Percentiles rank a stretch among this genome's conserved stretches.
Conservation (phyloP, 164 flowering plant genomes). For the Piper betle region DNA sequence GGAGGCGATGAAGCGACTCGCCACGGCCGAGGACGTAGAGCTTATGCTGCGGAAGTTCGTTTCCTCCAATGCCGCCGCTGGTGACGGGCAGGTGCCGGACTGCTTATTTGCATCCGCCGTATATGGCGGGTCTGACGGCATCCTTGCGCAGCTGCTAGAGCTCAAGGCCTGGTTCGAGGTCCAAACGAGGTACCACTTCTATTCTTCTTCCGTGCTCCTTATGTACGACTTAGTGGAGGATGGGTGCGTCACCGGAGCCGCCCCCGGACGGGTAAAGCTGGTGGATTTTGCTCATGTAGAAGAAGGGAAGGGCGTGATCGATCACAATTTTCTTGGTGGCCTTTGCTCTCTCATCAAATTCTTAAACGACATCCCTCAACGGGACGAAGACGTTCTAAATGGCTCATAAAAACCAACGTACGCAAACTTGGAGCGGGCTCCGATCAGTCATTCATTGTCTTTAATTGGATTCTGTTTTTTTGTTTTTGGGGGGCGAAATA, state of each 20-base stretch:
- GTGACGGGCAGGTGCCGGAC: too few relatives aligned
- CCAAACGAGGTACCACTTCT: too few relatives aligned
- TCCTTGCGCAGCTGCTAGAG: too few relatives aligned
- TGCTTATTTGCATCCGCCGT: too few relatives aligned
- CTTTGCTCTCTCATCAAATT: conserved; percentile 85
- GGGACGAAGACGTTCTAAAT: conserved; percentile 10
- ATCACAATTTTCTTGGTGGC: conserved; percentile 91
- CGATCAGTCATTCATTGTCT: too few relatives aligned
- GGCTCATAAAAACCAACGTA: background rate
- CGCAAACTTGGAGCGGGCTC: too few relatives aligned
- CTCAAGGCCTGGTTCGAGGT: too few relatives aligned
- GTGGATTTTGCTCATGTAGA: conserved; percentile 82
- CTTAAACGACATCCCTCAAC: conserved; percentile 39
- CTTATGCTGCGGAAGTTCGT: conserved; percentile 22
- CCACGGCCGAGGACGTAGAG: conserved; percentile 28
- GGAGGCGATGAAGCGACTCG: conserved; percentile 6
- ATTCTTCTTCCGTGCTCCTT: background rate
- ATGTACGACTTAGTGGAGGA: background rate
- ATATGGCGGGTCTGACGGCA: too few relatives aligned
- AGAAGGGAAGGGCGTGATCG: conserved; percentile 65
- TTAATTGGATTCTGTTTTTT: too few relatives aligned
- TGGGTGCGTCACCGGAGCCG: background rate
- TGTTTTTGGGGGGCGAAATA: too few relatives aligned
- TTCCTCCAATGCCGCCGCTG: too few relatives aligned
- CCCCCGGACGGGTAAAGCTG: conserved; percentile 36